Evolutionary conservation across 495 filamentous ascomycete species (phyloP).

Genomic region (Penicillium soppii): DNA sequence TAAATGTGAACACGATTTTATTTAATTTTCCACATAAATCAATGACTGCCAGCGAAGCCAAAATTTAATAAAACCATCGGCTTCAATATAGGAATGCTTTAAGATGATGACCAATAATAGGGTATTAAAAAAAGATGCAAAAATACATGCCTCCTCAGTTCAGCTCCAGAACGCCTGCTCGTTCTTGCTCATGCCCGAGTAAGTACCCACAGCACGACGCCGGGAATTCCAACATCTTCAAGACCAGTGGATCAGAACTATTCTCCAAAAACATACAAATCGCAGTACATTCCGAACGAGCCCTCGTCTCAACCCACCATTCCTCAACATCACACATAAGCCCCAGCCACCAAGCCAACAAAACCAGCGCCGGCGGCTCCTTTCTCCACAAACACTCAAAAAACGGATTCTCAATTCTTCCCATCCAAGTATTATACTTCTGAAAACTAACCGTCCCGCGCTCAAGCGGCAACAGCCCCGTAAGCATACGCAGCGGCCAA

Average conservation of each 20-base stretch:
- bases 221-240: slow-evolving; percentile 41
- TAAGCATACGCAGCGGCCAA: slow-evolving; percentile 37
- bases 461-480: slow-evolving; percentile 27
- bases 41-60: too few relatives aligned
- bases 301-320: slow-evolving; percentile 44
- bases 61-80: too few relatives aligned
- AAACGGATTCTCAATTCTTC: slow-evolving; percentile 32
- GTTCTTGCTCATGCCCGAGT: slow-evolving; percentile 71
- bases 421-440: slow-evolving; percentile 36
- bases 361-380: slow-evolving; percentile 42
- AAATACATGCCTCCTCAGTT: neutral
- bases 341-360: slow-evolving; percentile 47
- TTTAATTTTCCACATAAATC: too few relatives aligned
- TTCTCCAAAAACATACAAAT: slow-evolving; percentile 46
- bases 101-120: too few relatives aligned
- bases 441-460: slow-evolving; percentile 12
- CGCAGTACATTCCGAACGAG: slow-evolving; percentile 42
- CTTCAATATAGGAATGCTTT: too few relatives aligned
- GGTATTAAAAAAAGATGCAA: neutral
- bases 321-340: slow-evolving; percentile 30
- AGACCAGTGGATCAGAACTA: slow-evolving; percentile 24
- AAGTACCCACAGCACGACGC: slow-evolving; percentile 81
- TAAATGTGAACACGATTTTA: neutral
- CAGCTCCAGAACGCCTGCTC: neutral
- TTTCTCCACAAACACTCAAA: slow-evolving; percentile 32